Evolutionary conservation across 257 asterid species (phyloP), one percentile per base, ranked within the genome.

Genomic region (Pogostemon cablin): DNA sequence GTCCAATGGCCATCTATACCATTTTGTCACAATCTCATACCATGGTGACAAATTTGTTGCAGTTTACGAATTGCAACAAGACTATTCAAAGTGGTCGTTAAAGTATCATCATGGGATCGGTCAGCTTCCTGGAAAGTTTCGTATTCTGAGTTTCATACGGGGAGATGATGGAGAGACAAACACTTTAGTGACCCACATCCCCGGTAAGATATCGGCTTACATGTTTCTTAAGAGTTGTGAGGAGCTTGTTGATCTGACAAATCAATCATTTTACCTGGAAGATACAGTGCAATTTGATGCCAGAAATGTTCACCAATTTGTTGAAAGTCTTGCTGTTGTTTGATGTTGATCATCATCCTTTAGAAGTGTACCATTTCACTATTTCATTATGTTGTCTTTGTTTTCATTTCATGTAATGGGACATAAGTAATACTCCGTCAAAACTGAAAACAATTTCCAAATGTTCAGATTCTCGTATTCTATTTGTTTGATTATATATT

Each of bases 261-360:
- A 57, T 40, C 67, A 49, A 56, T 52, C 65, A 17, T 74, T 69
- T 62, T 77, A 57, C 42, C 50, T 12, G 62, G 66, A 38, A 69
- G 40, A 77, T 49, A 12, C 67, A 11, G 32, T 68, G 41, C 62
- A 56, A 38, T 78, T 68, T 35, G 59, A 54, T 46, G 38, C 76
- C 2, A 9, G 50, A 50, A 54, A 68, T 71, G 65, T 55, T 55
- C 12, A 15, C 44, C 65, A 53, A 55, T 78, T 78, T 54, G 44
- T 66, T 37, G 78, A 73, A 65, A 62, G 38, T 40, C 37, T 73
- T 6, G 65, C 60, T 62, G 66, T 76, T 52, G 75, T 78, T 56
- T 72, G 53, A 64, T 66, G 17, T 15, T 15, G 17, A 15, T 15
- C 17, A 15, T 15, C 17, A 15, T 15, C 17, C 17, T 15, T 15